These are phyloP conservation scores for Acanthamoeba polyphaga DNA, from an alignment of 208 protist genomes.

Conservation along the genomic window DNA sequence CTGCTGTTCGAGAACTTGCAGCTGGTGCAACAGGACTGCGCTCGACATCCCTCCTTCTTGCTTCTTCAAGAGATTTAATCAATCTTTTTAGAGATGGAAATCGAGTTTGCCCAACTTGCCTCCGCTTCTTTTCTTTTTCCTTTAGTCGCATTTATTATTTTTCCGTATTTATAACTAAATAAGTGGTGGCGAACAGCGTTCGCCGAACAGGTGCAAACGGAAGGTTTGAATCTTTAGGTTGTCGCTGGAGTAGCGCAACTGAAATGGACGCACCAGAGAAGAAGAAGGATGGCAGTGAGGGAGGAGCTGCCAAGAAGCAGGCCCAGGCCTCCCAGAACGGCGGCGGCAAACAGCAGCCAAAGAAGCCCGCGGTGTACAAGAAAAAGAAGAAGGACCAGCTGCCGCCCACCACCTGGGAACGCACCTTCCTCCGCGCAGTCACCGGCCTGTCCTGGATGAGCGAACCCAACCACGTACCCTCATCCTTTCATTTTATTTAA, in stretches of 20 bases:
- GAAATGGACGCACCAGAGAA: not conserved
- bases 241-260: not conserved
- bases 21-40: constrained; percentile 38
- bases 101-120: not conserved
- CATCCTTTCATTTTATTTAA: too few relatives aligned
- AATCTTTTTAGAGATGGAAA: too few relatives aligned
- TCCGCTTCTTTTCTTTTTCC: not conserved
- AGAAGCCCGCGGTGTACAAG: not conserved
- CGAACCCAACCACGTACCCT: constrained; percentile 36
- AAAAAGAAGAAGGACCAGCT: constrained; percentile 21
- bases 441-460: constrained; percentile 4
- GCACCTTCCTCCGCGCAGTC: not conserved
- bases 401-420: constrained; percentile 42
- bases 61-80: not conserved
- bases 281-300: not conserved
- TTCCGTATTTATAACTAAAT: too few relatives aligned
- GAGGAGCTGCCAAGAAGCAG: not conserved
- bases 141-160: too few relatives aligned
- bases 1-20: constrained; percentile 15
- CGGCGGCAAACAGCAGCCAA: not conserved
- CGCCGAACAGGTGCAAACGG: not conserved
- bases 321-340: not conserved
- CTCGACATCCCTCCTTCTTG: not conserved
- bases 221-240: not conserved
- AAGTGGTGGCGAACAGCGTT: too few relatives aligned